Evolutionary conservation across 2,329 filamentous ascomycete genomes (phyloP), one percentile per base, ranked within the genome.

Genomic region (Apiospora malaysiana): DNA sequence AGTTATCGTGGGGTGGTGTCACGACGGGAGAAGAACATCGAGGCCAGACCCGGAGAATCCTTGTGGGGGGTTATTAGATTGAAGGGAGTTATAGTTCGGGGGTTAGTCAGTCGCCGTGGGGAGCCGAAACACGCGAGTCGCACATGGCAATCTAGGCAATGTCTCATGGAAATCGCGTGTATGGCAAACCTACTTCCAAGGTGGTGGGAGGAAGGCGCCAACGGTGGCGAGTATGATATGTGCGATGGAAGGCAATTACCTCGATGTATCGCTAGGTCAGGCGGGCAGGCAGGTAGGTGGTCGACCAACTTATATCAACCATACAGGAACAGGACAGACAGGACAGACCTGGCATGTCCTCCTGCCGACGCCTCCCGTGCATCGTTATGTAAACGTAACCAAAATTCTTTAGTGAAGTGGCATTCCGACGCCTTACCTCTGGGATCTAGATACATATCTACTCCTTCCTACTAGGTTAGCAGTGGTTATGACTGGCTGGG

Each of bases 121-220:
- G 37, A 63, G 56, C 56, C 56, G 56, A 63, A 63, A 63, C 56
- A 40, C 56, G 56, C 56, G 56, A 63, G 56, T 63, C 56, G 32
- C 56, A 63, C 56, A 63, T 63, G 56, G 51, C 25, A 56, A 56
- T 51, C 47, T 27, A 32, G 40, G 40, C 42, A 45, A 45, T 32
- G 32, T 45, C 14, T 45, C 1, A 45, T 16, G 42, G 42, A 16
- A 32, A 32, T 59, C 25, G 51, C 25, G 7, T 59, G 27, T 32
- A 9, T 7, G 49, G 18, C 49, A 56, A 56, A 56, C 25, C 25
- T 56, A 32, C 12, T 49, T 23, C n/a, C n/a, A 23, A 49, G 46
- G 10, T 37, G 14, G 25, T 27, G 25, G 14, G 51, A 37, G 51
- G 51, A 59, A 59, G 51, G 51, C 51, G 51, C 27, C 8, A 37